Percentiles rank a stretch among this genome's conserved stretches.
phyloP scores from a whole-genome alignment of 2,329 filamentous ascomycete species.

The Beauveria australis region DNA sequence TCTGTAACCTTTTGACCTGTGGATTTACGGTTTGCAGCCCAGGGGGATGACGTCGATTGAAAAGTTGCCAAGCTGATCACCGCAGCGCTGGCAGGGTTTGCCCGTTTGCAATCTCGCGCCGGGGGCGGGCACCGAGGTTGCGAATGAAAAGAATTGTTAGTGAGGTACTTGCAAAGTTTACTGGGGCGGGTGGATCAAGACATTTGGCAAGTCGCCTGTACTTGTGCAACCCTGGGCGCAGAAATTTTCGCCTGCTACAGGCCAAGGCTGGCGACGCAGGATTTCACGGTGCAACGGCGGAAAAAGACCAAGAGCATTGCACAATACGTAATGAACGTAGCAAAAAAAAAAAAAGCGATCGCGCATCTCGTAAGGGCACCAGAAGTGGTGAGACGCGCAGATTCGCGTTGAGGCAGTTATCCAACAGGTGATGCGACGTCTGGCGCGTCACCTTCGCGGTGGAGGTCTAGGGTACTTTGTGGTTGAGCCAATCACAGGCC shows the following conservation, averaged over 20 bases:
- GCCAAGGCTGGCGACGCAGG: no score
- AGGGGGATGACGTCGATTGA: background rate
- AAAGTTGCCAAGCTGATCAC: no score
- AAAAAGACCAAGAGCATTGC: background rate
- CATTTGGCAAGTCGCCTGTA: conserved; percentile 12
- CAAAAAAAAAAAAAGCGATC: background rate
- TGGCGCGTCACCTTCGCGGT: conserved; percentile 8
- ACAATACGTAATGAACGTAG: background rate
- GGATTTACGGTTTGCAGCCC: no score
- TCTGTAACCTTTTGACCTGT: background rate
- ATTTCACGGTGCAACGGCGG: background rate
- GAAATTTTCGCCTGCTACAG: conserved; percentile 21
- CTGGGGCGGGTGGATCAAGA: background rate
- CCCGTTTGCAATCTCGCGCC: background rate
- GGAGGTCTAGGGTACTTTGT: conserved; percentile 8
- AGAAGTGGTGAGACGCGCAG: conserved; percentile 2
- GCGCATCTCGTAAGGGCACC: background rate
- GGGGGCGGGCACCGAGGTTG: background rate
- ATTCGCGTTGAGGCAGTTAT: background rate
- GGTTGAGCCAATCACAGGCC: background rate
- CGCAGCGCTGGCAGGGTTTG: background rate
- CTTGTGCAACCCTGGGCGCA: conserved; percentile 22
- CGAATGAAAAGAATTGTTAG: conserved; percentile 28
- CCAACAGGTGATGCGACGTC: background rate
- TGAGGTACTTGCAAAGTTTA: conserved; percentile 21